Evolutionary conservation across 2,329 filamentous ascomycete species (phyloP), one percentile per base, ranked within the genome.

Genomic region (Gaeumannomyces sp.): DNA sequence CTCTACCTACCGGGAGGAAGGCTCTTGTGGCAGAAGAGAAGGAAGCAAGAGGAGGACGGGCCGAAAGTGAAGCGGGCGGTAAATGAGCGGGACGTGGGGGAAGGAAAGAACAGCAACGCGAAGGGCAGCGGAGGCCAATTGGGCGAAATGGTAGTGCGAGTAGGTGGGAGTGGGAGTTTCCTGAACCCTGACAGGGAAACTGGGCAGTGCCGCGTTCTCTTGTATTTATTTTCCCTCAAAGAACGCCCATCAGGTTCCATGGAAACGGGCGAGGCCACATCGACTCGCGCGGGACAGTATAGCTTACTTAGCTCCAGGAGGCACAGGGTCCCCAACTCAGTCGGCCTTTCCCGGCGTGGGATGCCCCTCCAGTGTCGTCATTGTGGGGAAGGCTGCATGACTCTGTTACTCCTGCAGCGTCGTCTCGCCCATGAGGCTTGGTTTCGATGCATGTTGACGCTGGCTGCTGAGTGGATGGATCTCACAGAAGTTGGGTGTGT

Each of bases 321-420:
- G 22, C n/a, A 53, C 45, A 53, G 10, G n/a, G 45, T 22, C 5
- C 45, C 14, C 22, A 53, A 25, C 45, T n/a, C 45, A 25, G 45
- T 53, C 45, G 45, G 45, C 45, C 45, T 53, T 53, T n/a, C 45
- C 45, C 45, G 22, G 19, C 22, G 45, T n/a, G n/a, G 22, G 14
- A 57, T 62, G 59, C 60, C 58, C 65, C 64, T 59, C 66, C 66
- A 66, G 60, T 67, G 66, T 67, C 66, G 66, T 67, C 66, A 67
- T 67, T 66, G 64, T 66, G 63, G 64, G 59, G 22, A 16, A 59
- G 58, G 27, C 35, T 19, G 59, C 33, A 27, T n/a, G 16, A 31
- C 53, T 27, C 45, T 53, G 1, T 25, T 10, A 11, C 22, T 25
- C 8, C 19, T 25, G 45, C 16, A 50, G 16, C 38, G 22, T 53